Base-by-base conservation (phyloP, 2,329 filamentous ascomycete genomes). In the Botrytis squamosa region DNA sequence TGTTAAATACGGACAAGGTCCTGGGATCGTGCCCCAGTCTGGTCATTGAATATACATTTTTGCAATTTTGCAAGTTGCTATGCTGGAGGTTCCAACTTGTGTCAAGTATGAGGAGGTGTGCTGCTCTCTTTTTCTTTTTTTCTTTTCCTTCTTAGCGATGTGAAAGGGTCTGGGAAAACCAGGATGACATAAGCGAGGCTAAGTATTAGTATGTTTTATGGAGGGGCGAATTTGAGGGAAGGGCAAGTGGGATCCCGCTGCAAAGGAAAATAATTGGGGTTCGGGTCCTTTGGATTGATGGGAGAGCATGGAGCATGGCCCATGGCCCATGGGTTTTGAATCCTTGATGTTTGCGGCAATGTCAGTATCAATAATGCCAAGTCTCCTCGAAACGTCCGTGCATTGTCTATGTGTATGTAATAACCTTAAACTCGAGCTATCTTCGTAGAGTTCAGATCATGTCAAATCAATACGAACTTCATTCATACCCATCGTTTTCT, bases 1-100 rank as follows among this genome's bases (percentile, higher is more conserved):
- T 57, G 52, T 57, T 57, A 57, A 18, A 8, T 18, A 72, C 63
- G 70, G 62, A 67, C 29, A 67, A 72, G 68, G 68, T 70, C 68
- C 68, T 62, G 55, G 52, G 52, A 57, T 57, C 52, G 52, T 57
- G 52, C 52, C 52, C 52, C 55, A 62, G 68, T 70, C n/a, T 64
- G 70, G 55, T 72, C 63, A 72, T 1, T 3, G 0, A 5, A 5
- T 0, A 0, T 25, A 5, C 18, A 5, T 18, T 46, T 60, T 67
- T 57, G 22, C 3, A 18, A 33, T 33, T 57, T 42, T 40, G 16
- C n/a, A 36, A 38, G 25, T 3, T 42, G 9, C 9, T n/a, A 2
- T 29, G n/a, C 42, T 36, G 18, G 29, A 16, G 25, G 44, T 22
- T 33, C 33, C 33, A 33, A 33, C 33, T 33, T 22, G 20, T 22